Evolutionary conservation across 2,329 filamentous ascomycete genomes (phyloP), one percentile per base, ranked within the genome.

Genomic region (Ascochyta clinopodiicola): DNA sequence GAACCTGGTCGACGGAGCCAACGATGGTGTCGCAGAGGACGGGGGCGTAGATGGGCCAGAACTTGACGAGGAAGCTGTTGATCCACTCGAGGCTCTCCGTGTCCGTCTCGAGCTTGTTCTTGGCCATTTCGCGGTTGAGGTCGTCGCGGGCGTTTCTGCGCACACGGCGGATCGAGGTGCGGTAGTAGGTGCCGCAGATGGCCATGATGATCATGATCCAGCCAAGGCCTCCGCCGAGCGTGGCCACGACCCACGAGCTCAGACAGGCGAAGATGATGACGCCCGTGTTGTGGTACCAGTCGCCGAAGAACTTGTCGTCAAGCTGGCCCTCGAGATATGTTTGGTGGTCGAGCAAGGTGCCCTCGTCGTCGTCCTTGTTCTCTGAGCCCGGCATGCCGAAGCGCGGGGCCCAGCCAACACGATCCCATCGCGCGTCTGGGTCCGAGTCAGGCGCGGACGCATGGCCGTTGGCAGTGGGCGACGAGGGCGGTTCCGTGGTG

Each of bases 281-380:
- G n/a, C 82, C 95, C 2, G 93, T 88, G 75, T 99, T 99, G 77
- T 99, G 93, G 76, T 98, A 99, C 95, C 95, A 99, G 75, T 98
- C 90, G 72, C 95, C 95, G 74, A 90, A 99, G 75, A 96, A 91
- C 72, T 91, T 91, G 72, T 98, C 93, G 37, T 94, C 87, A 32
- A 99, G 78, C 75, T 88, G 88, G 57, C 87, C 84, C 73, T 99
- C 96, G 22, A 98, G 76, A 80, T 88, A 91, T 1, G 92, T 96
- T 68, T 92, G 86, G 74, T 97, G 93, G 70, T 99, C 93, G 35
- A 95, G 82, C 69, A 96, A 74, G 57, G 86, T 92, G 40, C 75
- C 76, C 54, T 89, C 87, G 37, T 82, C 80, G n/a, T 81, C 83
- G 36, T 80, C 79, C 44, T 81, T 82, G 40, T 64, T 79, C 37